Evolutionary conservation across 2,329 filamentous ascomycete genomes (phyloP).

Genomic region (Cercospora citrullina): DNA sequence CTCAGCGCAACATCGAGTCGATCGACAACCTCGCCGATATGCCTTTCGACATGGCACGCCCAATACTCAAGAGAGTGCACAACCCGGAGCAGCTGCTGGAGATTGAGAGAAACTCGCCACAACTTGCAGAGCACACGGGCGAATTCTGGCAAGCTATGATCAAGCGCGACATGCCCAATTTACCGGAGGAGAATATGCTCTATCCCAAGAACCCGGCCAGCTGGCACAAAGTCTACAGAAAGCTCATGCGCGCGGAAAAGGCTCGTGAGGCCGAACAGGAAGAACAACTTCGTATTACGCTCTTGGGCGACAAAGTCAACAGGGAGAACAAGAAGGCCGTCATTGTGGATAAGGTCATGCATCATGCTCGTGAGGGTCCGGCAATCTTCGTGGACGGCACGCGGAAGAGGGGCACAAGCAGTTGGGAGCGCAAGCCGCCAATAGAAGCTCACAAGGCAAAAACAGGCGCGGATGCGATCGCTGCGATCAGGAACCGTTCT

Average conservation of each 20-base stretch:
- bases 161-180: conserved; percentile 70
- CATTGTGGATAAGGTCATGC: conserved; percentile 30
- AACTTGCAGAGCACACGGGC: conserved; percentile 67
- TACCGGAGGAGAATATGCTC: conserved; percentile 56
- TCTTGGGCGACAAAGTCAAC: conserved; percentile 60
- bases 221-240: conserved; percentile 75
- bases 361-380: conserved; percentile 21
- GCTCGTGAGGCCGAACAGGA: conserved; percentile 38
- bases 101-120: conserved; percentile 74
- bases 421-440: conserved; percentile 1
- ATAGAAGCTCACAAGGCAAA: conserved; percentile 14
- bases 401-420: conserved; percentile 14
- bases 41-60: conserved; percentile 64
- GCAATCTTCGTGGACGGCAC: conserved; percentile 25
- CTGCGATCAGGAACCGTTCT: conserved; percentile 27
- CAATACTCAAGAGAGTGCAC: conserved; percentile 70
- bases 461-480: conserved; percentile 26
- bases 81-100: conserved; percentile 69
- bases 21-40: conserved; percentile 71
- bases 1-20: conserved; percentile 45
- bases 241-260: conserved; percentile 45
- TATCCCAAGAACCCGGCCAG: conserved; percentile 65
- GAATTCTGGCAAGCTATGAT: conserved; percentile 82
- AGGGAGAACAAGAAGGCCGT: conserved; percentile 56
- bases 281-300: conserved; percentile 49